Percentiles rank a stretch among this genome's conserved stretches.
phyloP scores from a whole-genome alignment of 495 filamentous ascomycete species.

The Aspergillus ostianus region DNA sequence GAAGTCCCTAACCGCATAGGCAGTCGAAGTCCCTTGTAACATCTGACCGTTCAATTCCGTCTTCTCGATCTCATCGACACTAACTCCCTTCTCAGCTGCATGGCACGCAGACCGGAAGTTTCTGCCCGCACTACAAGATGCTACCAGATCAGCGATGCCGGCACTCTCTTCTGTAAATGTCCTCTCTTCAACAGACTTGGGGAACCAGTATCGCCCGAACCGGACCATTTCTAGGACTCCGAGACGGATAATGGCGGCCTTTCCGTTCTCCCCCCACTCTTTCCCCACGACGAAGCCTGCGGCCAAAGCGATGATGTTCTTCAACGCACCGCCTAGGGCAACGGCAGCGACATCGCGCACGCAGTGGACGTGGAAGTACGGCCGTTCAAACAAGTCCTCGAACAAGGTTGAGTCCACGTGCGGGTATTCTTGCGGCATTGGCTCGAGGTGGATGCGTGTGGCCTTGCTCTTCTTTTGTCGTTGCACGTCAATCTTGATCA shows the following conservation, averaged over 20 bases:
- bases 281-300: conserved; percentile 86
- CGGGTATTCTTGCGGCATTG: conserved; percentile 69
- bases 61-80: conserved; percentile 72
- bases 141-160: conserved; percentile 86
- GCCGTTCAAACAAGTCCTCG: conserved; percentile 76
- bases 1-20: conserved; percentile 76
- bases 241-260: conserved; percentile 87
- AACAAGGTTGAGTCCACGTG: conserved; percentile 71
- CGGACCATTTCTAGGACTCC: conserved; percentile 83
- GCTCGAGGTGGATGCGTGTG: conserved; percentile 51
- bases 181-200: conserved; percentile 60
- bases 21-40: conserved; percentile 81
- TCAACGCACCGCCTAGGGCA: conserved; percentile 82
- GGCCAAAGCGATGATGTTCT: conserved; percentile 86
- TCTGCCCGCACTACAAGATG: conserved; percentile 74
- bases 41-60: conserved; percentile 90
- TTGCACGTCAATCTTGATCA: conserved; percentile 15
- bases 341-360: conserved; percentile 84
- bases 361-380: conserved; percentile 87
- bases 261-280: conserved; percentile 90
- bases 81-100: conserved; percentile 70
- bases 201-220: conserved; percentile 84
- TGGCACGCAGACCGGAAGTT: conserved; percentile 76
- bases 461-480: conserved; percentile 14
- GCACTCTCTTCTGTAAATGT: conserved; percentile 90